phyloP scores from a whole-genome alignment of 768 basidiomycete genomes.

The Sporobolomyces roseus region DNA sequence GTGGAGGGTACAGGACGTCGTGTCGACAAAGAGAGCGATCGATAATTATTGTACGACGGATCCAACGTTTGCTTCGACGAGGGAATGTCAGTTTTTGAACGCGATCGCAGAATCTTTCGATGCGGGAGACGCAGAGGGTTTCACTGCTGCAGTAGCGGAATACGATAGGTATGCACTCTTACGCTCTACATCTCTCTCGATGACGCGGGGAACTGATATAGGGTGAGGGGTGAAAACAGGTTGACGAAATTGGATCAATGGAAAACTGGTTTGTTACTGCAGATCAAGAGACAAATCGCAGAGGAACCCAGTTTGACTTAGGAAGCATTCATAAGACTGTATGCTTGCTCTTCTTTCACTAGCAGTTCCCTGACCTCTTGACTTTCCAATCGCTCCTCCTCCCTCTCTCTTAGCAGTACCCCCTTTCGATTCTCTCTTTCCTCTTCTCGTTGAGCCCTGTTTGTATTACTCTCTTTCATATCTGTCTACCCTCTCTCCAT shows the following conservation, averaged over 20 bases:
- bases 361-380: not conserved
- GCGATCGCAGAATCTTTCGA: constrained; percentile 74
- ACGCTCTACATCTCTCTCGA: not conserved
- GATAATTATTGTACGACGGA: constrained; percentile 75
- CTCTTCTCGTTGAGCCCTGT: too few species aligned
- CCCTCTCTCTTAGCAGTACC: too few species aligned
- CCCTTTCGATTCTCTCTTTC: too few species aligned
- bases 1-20: constrained; percentile 65
- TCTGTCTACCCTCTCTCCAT: too few species aligned
- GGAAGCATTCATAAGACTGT: too few species aligned
- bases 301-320: constrained; percentile 55
- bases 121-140: constrained; percentile 55
- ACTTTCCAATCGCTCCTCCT: too few species aligned
- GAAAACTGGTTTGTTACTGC: constrained; percentile 87
- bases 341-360: not conserved
- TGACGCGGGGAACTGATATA: not conserved
- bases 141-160: constrained; percentile 35
- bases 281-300: constrained; percentile 77
- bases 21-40: constrained; percentile 76
- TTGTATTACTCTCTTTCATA: too few species aligned
- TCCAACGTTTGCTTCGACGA: constrained; percentile 74
- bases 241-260: constrained; percentile 89
- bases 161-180: constrained; percentile 34
- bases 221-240: constrained; percentile 49
- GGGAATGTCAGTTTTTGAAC: constrained; percentile 84